Percentiles rank a stretch among this genome's conserved stretches.
These are phyloP conservation scores for Phytophthora chlamydospora DNA, from an alignment of 352 stramenopile genomes.

Conservation along the genomic window DNA sequence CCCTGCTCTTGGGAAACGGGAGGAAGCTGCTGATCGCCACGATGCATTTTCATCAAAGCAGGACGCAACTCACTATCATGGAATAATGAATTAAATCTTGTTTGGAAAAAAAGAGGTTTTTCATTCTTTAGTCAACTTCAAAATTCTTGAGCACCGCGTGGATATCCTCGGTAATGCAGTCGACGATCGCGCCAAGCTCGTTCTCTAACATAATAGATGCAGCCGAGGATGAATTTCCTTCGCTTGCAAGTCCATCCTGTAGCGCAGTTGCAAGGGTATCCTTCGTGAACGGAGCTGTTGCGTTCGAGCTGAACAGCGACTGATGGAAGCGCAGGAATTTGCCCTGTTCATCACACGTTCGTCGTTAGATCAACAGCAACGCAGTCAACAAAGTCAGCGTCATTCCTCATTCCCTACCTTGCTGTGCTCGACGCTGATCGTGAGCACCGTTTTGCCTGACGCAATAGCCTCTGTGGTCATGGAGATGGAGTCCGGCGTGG, in stretches of 20 bases:
- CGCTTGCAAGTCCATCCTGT: not conserved
- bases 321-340: constrained; percentile 72
- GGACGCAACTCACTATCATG: not conserved
- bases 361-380: not conserved
- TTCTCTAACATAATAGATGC: constrained; percentile 39
- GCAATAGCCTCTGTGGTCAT: constrained; percentile 83
- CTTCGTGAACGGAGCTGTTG: constrained; percentile 36
- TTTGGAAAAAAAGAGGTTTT: not conserved
- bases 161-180: constrained; percentile 21
- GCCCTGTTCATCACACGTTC: constrained; percentile 16
- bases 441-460: constrained; percentile 59
- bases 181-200: constrained; percentile 42
- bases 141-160: not conserved
- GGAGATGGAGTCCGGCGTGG: constrained; percentile 79
- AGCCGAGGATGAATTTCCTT: not conserved
- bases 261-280: constrained; percentile 17
- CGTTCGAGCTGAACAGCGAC: constrained; percentile 32
- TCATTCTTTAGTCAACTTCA: constrained; percentile 4
- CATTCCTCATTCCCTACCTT: constrained; percentile 34
- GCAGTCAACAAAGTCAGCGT: not conserved
- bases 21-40: not conserved
- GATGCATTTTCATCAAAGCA: constrained; percentile 10
- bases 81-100: constrained; percentile 25
- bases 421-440: constrained; percentile 47
- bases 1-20: not conserved